Percentiles rank a stretch among this genome's conserved stretches.
phyloP scores from a whole-genome alignment of 495 filamentous ascomycete species.

The Opeltia flavorubescens region DNA sequence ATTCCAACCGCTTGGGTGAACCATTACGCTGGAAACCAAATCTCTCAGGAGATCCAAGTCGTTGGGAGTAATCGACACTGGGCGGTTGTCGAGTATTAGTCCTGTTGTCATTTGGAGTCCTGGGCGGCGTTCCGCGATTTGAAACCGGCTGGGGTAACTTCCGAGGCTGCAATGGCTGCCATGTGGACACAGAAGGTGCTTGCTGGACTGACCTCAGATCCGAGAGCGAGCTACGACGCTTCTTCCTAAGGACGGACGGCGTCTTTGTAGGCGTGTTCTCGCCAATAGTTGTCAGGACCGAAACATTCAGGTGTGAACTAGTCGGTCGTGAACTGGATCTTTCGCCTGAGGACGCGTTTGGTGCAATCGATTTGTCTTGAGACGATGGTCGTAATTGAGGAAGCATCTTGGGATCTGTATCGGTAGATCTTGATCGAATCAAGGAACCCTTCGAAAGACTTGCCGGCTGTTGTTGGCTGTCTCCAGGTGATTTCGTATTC shows the following conservation, averaged over 20 bases:
- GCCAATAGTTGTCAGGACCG: slow-evolving; percentile 28
- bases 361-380: slow-evolving; percentile 42
- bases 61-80: background rate
- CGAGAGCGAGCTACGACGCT: slow-evolving; percentile 81
- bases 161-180: slow-evolving; percentile 24
- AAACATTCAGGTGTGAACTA: slow-evolving; percentile 28
- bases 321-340: slow-evolving; percentile 31
- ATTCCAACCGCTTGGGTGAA: slow-evolving; percentile 4
- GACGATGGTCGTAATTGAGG: slow-evolving; percentile 47
- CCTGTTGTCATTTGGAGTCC: slow-evolving; percentile 19
- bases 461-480: slow-evolving; percentile 30
- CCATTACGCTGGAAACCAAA: background rate
- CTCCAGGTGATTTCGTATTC: slow-evolving; percentile 42
- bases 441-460: slow-evolving; percentile 52
- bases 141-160: slow-evolving; percentile 11
- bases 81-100: background rate
- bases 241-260: slow-evolving; percentile 35
- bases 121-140: slow-evolving; percentile 11
- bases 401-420: slow-evolving; percentile 42
- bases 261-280: slow-evolving; percentile 20
- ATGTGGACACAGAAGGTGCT: slow-evolving; percentile 8
- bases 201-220: slow-evolving; percentile 50
- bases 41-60: slow-evolving; percentile 1
- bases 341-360: slow-evolving; percentile 25
- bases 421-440: slow-evolving; percentile 68